A percentile compares a stretch with the other conserved stretches of the same genome.
These are phyloP conservation scores for Ceratocystis ficicola DNA, from an alignment of 2,329 filamentous ascomycete species.

Conservation along the genomic window DNA sequence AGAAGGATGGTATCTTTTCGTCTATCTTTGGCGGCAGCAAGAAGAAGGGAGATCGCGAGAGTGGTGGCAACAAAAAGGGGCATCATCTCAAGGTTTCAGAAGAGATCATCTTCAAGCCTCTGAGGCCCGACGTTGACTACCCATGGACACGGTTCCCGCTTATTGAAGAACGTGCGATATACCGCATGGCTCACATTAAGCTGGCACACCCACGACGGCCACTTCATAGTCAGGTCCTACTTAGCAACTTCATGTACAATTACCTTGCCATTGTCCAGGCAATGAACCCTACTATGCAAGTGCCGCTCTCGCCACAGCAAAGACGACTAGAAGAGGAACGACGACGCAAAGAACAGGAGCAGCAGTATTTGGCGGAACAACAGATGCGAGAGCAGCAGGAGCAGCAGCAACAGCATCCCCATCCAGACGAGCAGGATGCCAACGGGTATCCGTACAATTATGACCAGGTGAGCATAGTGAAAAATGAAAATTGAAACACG, in stretches of 20 bases:
- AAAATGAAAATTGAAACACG: neutral
- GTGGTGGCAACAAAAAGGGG: slow-evolving; percentile 51
- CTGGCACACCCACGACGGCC: slow-evolving; percentile 91
- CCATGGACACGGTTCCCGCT: slow-evolving; percentile 94
- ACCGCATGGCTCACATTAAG: slow-evolving; percentile 97
- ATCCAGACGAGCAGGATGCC: slow-evolving; percentile 32
- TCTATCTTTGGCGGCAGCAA: slow-evolving; percentile 84
- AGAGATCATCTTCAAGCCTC: slow-evolving; percentile 56
- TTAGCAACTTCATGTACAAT: slow-evolving; percentile 99
- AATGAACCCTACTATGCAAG: slow-evolving; percentile 92
- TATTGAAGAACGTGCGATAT: slow-evolving; percentile 89
- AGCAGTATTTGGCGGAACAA: slow-evolving; percentile 39
- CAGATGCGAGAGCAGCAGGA: slow-evolving; percentile 33
- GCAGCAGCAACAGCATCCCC: slow-evolving; percentile 31
- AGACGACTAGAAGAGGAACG: slow-evolving; percentile 47
- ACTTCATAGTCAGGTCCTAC: slow-evolving; percentile 82
- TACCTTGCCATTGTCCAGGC: slow-evolving; percentile 97
- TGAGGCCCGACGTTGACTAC: slow-evolving; percentile 84
- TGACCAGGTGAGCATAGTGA: slow-evolving; percentile 35
- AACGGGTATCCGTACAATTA: slow-evolving; percentile 44
- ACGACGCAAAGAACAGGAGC: slow-evolving; percentile 38
- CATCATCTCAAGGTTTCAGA: slow-evolving; percentile 67
- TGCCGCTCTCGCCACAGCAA: slow-evolving; percentile 71
- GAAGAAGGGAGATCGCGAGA: slow-evolving; percentile 71
- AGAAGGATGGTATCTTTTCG: slow-evolving; percentile 89